These are phyloP conservation scores for Bryoglossum gracile DNA, from an alignment of 495 filamentous ascomycete species.

Conservation along the genomic window DNA sequence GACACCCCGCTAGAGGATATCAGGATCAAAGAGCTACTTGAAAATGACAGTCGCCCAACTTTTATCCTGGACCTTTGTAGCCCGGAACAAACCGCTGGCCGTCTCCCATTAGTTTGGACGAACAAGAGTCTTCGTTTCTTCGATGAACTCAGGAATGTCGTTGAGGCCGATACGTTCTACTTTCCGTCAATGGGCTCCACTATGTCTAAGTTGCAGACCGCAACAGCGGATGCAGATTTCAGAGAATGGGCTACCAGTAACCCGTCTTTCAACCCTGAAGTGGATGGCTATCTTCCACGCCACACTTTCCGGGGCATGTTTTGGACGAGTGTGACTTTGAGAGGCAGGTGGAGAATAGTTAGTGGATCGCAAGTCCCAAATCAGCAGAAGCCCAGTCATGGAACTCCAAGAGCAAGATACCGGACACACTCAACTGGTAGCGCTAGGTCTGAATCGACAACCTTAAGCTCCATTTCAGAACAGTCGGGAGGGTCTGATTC, in stretches of 20 bases:
- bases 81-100: background rate
- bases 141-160: slow-evolving; percentile 11
- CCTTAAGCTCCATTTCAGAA: slow-evolving; percentile 1
- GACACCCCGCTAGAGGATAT: slow-evolving; percentile 33
- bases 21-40: slow-evolving; percentile 55
- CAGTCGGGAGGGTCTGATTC: too few relatives aligned
- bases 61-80: slow-evolving; percentile 53
- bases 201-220: background rate
- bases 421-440: too few relatives aligned
- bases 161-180: slow-evolving; percentile 15
- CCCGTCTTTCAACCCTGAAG: slow-evolving; percentile 33
- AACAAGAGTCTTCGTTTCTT: slow-evolving; percentile 18
- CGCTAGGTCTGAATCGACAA: too few relatives aligned
- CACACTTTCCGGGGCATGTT: slow-evolving; percentile 44
- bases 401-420: slow-evolving; percentile 12
- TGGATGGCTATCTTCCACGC: slow-evolving; percentile 38
- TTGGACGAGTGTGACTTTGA: slow-evolving; percentile 56
- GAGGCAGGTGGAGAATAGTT: slow-evolving; percentile 53
- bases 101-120: slow-evolving; percentile 8
- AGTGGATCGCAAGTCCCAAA: slow-evolving; percentile 30
- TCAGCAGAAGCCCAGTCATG: slow-evolving; percentile 15
- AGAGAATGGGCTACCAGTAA: slow-evolving; percentile 29
- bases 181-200: background rate
- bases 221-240: slow-evolving; percentile 13
- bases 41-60: slow-evolving; percentile 57